Evolutionary conservation across 1,284 basidiomycete species (phyloP), one percentile per base, ranked within the genome.

Genomic region (Marasmius oreades): DNA sequence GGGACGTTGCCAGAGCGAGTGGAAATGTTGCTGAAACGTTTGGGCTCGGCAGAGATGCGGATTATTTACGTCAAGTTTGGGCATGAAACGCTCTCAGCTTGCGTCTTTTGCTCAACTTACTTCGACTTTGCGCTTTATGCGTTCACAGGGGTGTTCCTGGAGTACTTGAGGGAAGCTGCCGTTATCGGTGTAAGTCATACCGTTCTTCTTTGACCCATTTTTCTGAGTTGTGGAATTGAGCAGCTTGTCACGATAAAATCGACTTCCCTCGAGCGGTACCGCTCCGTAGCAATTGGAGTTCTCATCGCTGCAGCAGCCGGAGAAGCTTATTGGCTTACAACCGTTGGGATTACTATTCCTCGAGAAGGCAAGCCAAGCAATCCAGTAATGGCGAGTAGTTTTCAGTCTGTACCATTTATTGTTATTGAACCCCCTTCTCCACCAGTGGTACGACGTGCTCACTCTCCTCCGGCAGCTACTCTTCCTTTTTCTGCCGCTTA

Each of bases 11-110:
- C 79, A 2, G 73, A 74, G 51, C 68, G 70, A 14, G 63, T 88
- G 33, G 81, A 85, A 37, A 65, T 67, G 16, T 70, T 91, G 24
- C 65, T 90, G 42, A 77, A 73, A 54, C 76, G 80, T 45, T 70
- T 91, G 5, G 74, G 77, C 43, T 80, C 81, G 16, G 79, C 80
- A 60, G 86, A 87, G 44, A 72, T 77, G 56, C 78, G 88, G 54
- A 72, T 74, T 0, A 66, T 79, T 42, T 90, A 88, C 64, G 74
- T 84, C 64, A 76, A 88, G 59, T 86, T 87, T 57, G 88, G 88
- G 20, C 88, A 90, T 66, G 69, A 75, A 23, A 77, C 78, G 2
- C 67, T 90, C 11, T 74, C 82, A 51, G 77, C 76, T 11, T 90
- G 88, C 68, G 73, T 76, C 18, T 80, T 85, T 65, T 90, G 88